These are phyloP conservation scores for Lablab purpureus DNA, from an alignment of 306 rosid species.

Conservation along the genomic window DNA sequence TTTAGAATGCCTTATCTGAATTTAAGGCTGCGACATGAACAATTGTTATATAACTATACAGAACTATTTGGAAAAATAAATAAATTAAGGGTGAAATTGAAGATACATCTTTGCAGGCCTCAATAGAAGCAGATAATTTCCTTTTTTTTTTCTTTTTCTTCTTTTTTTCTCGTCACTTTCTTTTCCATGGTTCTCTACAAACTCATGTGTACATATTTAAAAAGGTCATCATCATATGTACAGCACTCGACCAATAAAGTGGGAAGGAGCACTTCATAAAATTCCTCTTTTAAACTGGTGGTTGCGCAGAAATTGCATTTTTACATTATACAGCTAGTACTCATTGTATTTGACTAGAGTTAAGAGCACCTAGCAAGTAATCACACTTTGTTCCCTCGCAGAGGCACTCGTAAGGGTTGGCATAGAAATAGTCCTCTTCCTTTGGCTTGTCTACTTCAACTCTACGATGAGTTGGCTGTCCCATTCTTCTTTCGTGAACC, in stretches of 20 bases:
- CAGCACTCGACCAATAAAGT: constrained; percentile 13
- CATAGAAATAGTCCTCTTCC: constrained; percentile 97
- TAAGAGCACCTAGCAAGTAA: constrained; percentile 55
- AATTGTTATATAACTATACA: constrained; percentile 31
- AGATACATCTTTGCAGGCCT: constrained; percentile 51
- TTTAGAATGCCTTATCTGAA: neutral
- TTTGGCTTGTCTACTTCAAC: constrained; percentile 81
- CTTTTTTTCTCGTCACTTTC: neutral
- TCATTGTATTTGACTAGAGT: constrained; percentile 52
- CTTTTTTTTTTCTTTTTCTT: neutral
- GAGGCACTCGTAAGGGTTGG: constrained; percentile 93
- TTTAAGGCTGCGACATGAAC: neutral
- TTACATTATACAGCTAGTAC: constrained; percentile 36
- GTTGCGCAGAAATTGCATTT: constrained; percentile 41
- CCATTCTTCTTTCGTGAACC: constrained; percentile 76
- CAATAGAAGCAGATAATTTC: constrained; percentile 44
- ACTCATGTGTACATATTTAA: constrained; percentile 58
- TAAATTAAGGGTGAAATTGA: constrained; percentile 45
- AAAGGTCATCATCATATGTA: constrained; percentile 18
- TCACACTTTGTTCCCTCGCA: constrained; percentile 73
- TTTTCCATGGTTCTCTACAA: constrained; percentile 59
- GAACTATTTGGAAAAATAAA: constrained; percentile 33
- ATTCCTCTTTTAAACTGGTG: constrained; percentile 19
- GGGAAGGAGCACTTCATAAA: constrained; percentile 29
- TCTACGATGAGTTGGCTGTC: constrained; percentile 73